Base-by-base conservation (phyloP, 2,329 filamentous ascomycete species). In the Diaporthe capsici region DNA sequence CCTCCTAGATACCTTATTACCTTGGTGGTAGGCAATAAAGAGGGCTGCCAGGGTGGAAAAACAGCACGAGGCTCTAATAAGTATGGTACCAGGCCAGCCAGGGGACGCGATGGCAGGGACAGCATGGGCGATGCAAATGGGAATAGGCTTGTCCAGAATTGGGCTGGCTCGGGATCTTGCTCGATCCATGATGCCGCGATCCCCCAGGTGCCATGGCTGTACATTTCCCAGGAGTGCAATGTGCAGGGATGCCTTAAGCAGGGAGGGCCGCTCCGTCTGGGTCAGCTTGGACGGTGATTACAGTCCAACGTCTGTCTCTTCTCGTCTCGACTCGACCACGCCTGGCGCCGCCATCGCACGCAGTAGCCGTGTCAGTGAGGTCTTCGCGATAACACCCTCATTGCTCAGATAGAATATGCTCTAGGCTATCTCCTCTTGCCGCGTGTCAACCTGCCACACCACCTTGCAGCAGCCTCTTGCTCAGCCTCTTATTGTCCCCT, bases 171-270 rank as follows among this genome's bases (percentile, higher is more conserved):
- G 65, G 65, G 34, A 55, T 42, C 49, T 70, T 53, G 65, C 65
- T 28, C 65, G 65, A 70, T 70, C 65, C 65, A 70, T 70, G 65
- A 70, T 70, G 63, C 63, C 31, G 63, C 63, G 63, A 68, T 68
- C 47, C 65, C 65, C 49, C 22, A 51, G 28, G n/a, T 44, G 37
- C 58, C 37, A n/a, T 63, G 37, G 34, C 25, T n/a, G 34, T 20
- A 37, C 28, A 34, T 37, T 37, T 22, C 8, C 25, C 61, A 49
- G 25, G 42, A 67, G 28, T 22, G 34, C 47, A 31, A 42, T 37
- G 13, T 28, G 34, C 65, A 70, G 65, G 65, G 65, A 53, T 55
- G 4, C n/a, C 34, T 28, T 1, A 13, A 31, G 49, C 34, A 42
- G 22, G 5, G 22, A 68, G 49, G 65, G 47, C 42, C 42, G 63